Percentiles rank a stretch among this genome's conserved stretches.
phyloP scores from a whole-genome alignment of 306 rosid genomes.

The Chamaecrista fasciculata region DNA sequence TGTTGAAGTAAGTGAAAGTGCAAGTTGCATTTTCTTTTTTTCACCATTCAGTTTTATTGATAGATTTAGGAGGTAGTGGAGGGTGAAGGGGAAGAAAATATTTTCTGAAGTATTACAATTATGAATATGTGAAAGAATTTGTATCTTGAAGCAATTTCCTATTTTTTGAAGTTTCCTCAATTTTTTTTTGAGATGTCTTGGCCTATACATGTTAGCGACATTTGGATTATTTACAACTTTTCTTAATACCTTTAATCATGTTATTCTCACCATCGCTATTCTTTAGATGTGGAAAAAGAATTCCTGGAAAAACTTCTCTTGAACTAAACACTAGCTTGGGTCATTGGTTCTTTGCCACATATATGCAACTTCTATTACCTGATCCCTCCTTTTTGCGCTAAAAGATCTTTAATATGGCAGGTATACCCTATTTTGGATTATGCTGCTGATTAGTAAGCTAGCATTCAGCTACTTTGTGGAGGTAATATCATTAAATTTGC shows the following conservation, averaged over 20 bases:
- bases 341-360: slow-evolving; percentile 3
- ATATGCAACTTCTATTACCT: slow-evolving; percentile 4
- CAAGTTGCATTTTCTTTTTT: slow-evolving; percentile 9
- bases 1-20: slow-evolving; percentile 68
- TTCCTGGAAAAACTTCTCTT: neutral
- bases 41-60: neutral
- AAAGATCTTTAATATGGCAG: slow-evolving; percentile 45
- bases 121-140: neutral
- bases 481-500: slow-evolving; percentile 43
- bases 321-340: neutral
- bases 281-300: neutral
- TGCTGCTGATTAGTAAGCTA: slow-evolving; percentile 88
- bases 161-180: slow-evolving; percentile 17
- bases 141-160: neutral
- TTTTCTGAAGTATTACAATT: no score
- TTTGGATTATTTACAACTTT: neutral
- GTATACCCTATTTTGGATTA: slow-evolving; percentile 92
- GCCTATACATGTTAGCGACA: slow-evolving; percentile 17
- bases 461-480: slow-evolving; percentile 98
- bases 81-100: neutral
- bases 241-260: neutral
- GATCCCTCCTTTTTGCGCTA: slow-evolving; percentile 5
- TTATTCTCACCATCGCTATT: neutral
- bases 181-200: slow-evolving; percentile 1
- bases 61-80: neutral